Conservation (phyloP, 768 basidiomycete species). For the Melanogaster broomeanus region DNA sequence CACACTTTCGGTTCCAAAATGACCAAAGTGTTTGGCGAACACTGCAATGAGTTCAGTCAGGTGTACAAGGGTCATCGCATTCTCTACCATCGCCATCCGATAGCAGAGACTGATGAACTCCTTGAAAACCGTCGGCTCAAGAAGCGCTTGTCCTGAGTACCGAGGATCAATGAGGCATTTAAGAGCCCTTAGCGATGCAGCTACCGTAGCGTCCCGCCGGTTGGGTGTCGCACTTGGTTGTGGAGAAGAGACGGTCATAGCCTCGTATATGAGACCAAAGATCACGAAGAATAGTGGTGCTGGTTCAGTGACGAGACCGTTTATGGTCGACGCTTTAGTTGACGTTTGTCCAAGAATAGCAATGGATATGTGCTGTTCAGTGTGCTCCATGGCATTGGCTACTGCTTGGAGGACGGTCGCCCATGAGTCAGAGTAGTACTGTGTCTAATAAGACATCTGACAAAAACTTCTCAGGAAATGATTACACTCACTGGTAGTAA, state of each 20-base stretch:
- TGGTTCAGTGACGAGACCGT: constrained; percentile 49
- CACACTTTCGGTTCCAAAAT: constrained; percentile 25
- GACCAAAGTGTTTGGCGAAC: constrained; percentile 47
- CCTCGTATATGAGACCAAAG: constrained; percentile 94
- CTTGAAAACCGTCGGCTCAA: constrained; percentile 83
- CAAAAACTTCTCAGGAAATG: background rate
- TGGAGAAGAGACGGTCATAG: constrained; percentile 65
- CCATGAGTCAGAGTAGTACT: constrained; percentile 92
- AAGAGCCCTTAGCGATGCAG: constrained; percentile 73
- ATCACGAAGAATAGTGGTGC: constrained; percentile 83
- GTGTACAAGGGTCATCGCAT: constrained; percentile 66
- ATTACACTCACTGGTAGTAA: constrained; percentile 73
- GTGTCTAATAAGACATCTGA: constrained; percentile 1
- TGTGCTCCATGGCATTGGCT: constrained; percentile 71
- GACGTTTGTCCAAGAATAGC: constrained; percentile 75
- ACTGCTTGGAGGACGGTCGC: constrained; percentile 82
- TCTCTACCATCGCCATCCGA: constrained; percentile 86
- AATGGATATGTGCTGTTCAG: constrained; percentile 66
- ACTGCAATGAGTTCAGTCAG: constrained; percentile 68
- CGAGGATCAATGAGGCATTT: constrained; percentile 78
- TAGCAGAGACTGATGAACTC: constrained; percentile 89
- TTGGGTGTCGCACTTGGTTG: constrained; percentile 50
- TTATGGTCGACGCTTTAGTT: constrained; percentile 19
- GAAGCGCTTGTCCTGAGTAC: constrained; percentile 78
- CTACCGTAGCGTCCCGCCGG: constrained; percentile 46